Base-by-base conservation (phyloP, 1,284 basidiomycete species). In the Ganoderma multipileum region DNA sequence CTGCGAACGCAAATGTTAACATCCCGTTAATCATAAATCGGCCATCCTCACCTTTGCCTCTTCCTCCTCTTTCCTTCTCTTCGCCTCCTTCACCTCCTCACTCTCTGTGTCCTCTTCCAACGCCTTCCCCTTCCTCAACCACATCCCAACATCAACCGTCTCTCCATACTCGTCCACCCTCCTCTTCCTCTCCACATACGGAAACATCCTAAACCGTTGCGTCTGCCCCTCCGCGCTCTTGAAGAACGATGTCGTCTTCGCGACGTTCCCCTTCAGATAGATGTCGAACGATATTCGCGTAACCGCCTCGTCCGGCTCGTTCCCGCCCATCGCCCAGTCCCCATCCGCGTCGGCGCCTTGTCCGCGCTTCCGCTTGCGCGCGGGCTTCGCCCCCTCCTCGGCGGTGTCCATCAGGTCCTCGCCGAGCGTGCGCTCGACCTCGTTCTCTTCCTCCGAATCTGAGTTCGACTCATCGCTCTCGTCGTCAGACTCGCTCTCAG, bases 111-210 rank as follows among this genome's bases (percentile, higher is more conserved):
- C 92, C 75, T 95, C 92, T 79, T 96, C 95, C 61, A 97, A 87
- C 55, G 93, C 91, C 79, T 92, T 94, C 2, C 95, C 94, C 77
- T 94, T 95, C 73, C 94, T 85, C 73, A 97, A 78, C 97, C 97
- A 98, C 86, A 95, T 94, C 39, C 91, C 96, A 26, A 96, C 91
- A 80, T 99, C 97, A 58, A 99, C 85, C 7, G 92, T 93, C 83
- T 99, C 98, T 1, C 98, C 98, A 79, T 96, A 99, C 71, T 94
- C 94, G 79, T 99, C 98, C 20, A 99, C 93, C 73, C 92, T 86
- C 71, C 95, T 85, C 76, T 94, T 96, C 78, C 95, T 92, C 81
- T 99, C 97, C 47, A 98, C 90, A 75, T 96, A 96, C 0, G 98
- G 98, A 81, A 99, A 99, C 94, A 99, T 98, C 73, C 98, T 87